Percentiles rank a stretch among this genome's conserved stretches.
These are phyloP conservation scores for Dipodascus geniculatus DNA, from an alignment of 805 yeast species.

Conservation along the genomic window DNA sequence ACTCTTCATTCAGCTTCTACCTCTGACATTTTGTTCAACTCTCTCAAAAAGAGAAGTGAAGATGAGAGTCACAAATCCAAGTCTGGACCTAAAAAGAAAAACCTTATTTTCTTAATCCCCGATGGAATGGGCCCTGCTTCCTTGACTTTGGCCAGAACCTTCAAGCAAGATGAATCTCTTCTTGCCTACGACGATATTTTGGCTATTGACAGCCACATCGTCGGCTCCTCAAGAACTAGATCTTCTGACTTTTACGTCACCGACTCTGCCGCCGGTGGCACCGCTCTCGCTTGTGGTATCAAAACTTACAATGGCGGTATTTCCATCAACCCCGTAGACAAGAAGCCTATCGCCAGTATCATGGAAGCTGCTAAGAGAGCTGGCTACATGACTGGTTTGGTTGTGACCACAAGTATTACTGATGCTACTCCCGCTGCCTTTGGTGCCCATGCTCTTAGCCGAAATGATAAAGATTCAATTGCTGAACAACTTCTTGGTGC, in stretches of 20 bases:
- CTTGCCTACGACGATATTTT: conserved; percentile 46
- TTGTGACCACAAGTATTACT: conserved; percentile 83
- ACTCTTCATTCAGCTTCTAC: background rate
- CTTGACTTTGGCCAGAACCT: conserved; percentile 65
- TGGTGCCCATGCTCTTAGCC: conserved; percentile 62
- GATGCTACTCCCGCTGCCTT: conserved; percentile 95
- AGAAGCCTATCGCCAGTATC: conserved; percentile 71
- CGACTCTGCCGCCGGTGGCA: conserved; percentile 97
- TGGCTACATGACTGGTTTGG: conserved; percentile 79
- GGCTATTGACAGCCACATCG: conserved; percentile 51
- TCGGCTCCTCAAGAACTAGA: conserved; percentile 78
- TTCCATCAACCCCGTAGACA: conserved; percentile 56
- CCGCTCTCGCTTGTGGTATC: conserved; percentile 77
- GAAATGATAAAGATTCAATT: conserved; percentile 72
- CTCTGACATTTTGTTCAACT: background rate
- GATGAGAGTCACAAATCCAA: background rate
- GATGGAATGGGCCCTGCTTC: conserved; percentile 97
- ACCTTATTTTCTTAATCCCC: conserved; percentile 76
- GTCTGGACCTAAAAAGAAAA: conserved; percentile 36
- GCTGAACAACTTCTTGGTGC: conserved; percentile 81
- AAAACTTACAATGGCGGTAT: conserved; percentile 86
- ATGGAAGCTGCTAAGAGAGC: conserved; percentile 75
- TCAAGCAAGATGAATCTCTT: conserved; percentile 46
- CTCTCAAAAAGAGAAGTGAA: background rate
- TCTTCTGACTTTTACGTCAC: conserved; percentile 72